A percentile compares a stretch with the other conserved stretches of the same genome.
phyloP scores from a whole-genome alignment of 2,329 filamentous ascomycete species.

The Nemania abortiva region DNA sequence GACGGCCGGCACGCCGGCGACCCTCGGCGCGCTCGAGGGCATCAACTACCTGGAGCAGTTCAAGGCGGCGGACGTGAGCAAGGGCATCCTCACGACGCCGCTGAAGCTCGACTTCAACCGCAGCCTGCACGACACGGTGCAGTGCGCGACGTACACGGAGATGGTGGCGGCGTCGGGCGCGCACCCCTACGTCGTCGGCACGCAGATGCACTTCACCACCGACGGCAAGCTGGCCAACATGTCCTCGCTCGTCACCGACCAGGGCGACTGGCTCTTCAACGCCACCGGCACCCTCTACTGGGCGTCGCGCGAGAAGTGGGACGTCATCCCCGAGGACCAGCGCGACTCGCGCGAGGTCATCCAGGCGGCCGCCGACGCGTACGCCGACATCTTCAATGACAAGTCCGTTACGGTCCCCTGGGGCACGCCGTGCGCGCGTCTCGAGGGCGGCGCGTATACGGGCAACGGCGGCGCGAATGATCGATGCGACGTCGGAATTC shows the following conservation, averaged over 20 bases:
- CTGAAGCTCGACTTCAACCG: slow-evolving; percentile 54
- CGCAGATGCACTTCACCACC: slow-evolving; percentile 51
- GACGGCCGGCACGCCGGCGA: slow-evolving; percentile 41
- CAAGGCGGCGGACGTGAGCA: slow-evolving; percentile 47
- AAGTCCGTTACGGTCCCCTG: slow-evolving; percentile 55
- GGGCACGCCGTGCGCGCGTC: slow-evolving; percentile 54
- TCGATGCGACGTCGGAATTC: slow-evolving; percentile 54
- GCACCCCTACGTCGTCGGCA: slow-evolving; percentile 55
- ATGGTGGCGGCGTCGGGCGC: slow-evolving; percentile 51
- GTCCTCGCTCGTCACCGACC: slow-evolving; percentile 52
- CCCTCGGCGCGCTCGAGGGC: slow-evolving; percentile 39
- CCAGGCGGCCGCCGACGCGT: slow-evolving; percentile 55
- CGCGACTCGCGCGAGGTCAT: slow-evolving; percentile 52
- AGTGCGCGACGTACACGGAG: slow-evolving; percentile 55
- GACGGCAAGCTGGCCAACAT: slow-evolving; percentile 48
- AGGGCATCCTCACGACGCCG: slow-evolving; percentile 51
- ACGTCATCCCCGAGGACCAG: slow-evolving; percentile 49
- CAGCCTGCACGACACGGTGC: slow-evolving; percentile 54
- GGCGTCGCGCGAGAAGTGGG: slow-evolving; percentile 53
- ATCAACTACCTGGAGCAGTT: slow-evolving; percentile 53
- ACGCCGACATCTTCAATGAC: slow-evolving; percentile 54
- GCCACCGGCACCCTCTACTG: slow-evolving; percentile 53
- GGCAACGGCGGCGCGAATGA: slow-evolving; percentile 48
- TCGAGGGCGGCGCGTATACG: slow-evolving; percentile 55
- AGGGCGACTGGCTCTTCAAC: slow-evolving; percentile 57